A percentile compares a stretch with the other conserved stretches of the same genome.
Conservation (phyloP, 164 flowering plant genomes). For the Magnolia officinalis region DNA sequence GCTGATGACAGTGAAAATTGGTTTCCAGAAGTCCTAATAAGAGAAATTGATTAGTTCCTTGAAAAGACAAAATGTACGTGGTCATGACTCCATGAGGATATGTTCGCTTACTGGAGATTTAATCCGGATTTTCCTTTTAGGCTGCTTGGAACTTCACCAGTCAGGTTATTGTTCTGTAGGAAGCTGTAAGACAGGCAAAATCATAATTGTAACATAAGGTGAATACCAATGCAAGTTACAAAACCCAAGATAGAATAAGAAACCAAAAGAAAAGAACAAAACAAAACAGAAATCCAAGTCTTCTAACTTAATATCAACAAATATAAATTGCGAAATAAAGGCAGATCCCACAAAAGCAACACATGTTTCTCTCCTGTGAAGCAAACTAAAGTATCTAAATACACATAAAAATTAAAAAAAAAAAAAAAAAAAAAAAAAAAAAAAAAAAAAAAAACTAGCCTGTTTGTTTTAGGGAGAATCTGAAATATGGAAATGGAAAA, state of each 20-base stretch:
- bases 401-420: too few species aligned
- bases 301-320: too few species aligned
- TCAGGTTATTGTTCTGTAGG: slow-evolving; percentile 74
- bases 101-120: slow-evolving; percentile 48
- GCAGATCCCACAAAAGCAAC: too few species aligned
- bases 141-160: slow-evolving; percentile 64
- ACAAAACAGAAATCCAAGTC: background rate
- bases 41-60: slow-evolving; percentile 11
- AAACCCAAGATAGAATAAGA: background rate
- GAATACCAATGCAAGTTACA: background rate
- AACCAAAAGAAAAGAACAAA: background rate
- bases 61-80: background rate
- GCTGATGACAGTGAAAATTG: slow-evolving; percentile 17
- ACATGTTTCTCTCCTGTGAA: too few species aligned
- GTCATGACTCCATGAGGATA: background rate
- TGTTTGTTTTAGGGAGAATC: too few species aligned
- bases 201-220: background rate
- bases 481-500: too few species aligned
- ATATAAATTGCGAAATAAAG: too few species aligned
- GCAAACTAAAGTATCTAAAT: too few species aligned
- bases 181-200: slow-evolving; percentile 34
- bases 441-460: too few species aligned
- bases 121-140: slow-evolving; percentile 55
- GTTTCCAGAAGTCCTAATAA: slow-evolving; percentile 64
- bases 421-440: too few species aligned